Evolutionary conservation across 2,329 filamentous ascomycete genomes (phyloP).

Genomic region (Phyllosticta ampelicida): DNA sequence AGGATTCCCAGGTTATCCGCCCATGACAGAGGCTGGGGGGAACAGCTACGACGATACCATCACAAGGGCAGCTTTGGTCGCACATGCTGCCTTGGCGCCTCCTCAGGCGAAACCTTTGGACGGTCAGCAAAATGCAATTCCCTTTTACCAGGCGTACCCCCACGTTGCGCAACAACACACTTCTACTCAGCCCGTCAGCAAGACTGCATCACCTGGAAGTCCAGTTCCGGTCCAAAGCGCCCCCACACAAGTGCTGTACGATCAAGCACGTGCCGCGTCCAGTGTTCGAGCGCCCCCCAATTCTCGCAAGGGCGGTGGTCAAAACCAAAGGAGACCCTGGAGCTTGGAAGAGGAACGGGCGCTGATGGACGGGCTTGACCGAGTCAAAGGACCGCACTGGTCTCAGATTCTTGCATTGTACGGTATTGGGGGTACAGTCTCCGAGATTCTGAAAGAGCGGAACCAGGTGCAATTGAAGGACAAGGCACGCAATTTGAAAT

Average conservation of each 20-base stretch:
- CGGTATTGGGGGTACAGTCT: slow-evolving; percentile 67
- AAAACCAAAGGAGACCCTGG: slow-evolving; percentile 65
- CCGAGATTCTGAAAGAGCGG: slow-evolving; percentile 73
- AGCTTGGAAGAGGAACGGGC: slow-evolving; percentile 83
- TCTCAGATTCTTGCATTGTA: slow-evolving; percentile 82
- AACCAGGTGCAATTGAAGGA: slow-evolving; percentile 90
- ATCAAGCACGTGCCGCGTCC: slow-evolving; percentile 45
- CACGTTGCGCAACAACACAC: slow-evolving; percentile 14
- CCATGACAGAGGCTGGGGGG: slow-evolving; percentile 2
- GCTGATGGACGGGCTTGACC: slow-evolving; percentile 76
- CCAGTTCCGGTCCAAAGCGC: slow-evolving; percentile 35
- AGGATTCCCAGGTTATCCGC: slow-evolving; percentile 1
- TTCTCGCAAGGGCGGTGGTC: slow-evolving; percentile 41
- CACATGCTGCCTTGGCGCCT: slow-evolving; percentile 12
- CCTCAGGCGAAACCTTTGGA: slow-evolving; percentile 5
- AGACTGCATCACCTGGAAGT: slow-evolving; percentile 7
- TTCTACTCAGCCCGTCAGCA: slow-evolving; percentile 1
- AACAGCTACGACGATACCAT: slow-evolving; percentile 12
- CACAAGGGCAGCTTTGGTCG: slow-evolving; percentile 13
- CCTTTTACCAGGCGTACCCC: slow-evolving; percentile 10
- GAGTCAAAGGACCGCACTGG: slow-evolving; percentile 87
- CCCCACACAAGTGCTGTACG: slow-evolving; percentile 47
- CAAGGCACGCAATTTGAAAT: slow-evolving; percentile 78
- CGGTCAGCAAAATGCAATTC: slow-evolving; percentile 4
- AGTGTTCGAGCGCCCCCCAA: slow-evolving; percentile 45